Conservation (phyloP, 2,329 filamentous ascomycete species). For the Cercospora sp. region DNA sequence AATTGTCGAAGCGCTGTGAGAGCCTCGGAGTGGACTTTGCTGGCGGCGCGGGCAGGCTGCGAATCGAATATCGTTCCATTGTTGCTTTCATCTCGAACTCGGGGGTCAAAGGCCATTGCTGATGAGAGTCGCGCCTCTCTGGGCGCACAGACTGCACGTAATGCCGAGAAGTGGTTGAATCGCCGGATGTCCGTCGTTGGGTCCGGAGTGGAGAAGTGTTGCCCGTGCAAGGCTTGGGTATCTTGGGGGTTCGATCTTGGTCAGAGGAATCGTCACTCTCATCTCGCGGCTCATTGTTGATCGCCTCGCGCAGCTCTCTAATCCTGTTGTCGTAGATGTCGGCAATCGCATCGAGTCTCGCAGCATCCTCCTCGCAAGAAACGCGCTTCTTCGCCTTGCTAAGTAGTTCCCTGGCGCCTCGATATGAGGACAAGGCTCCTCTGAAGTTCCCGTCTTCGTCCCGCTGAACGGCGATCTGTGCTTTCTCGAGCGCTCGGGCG, state of each 20-base stretch:
- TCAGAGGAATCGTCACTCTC: conserved; percentile 1
- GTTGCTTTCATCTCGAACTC: conserved; percentile 9
- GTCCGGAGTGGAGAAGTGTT: background rate
- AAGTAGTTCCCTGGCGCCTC: conserved; percentile 9
- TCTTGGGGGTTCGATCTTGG: background rate
- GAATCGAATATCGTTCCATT: conserved; percentile 7
- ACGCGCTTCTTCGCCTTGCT: conserved; percentile 9
- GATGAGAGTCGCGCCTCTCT: conserved; percentile 6
- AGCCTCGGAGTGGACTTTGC: background rate
- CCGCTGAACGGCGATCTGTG: conserved; percentile 6
- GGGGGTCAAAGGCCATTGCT: conserved; percentile 6
- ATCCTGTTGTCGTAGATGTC: conserved; percentile 4
- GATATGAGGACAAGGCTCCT: conserved; percentile 11
- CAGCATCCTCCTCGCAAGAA: conserved; percentile 4
- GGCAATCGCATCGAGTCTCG: conserved; percentile 4
- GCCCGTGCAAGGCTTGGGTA: background rate
- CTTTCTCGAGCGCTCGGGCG: conserved; percentile 8
- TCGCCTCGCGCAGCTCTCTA: conserved; percentile 3
- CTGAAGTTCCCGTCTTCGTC: conserved; percentile 10
- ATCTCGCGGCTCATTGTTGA: conserved; percentile 13
- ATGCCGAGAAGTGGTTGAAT: background rate
- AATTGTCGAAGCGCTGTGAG: background rate
- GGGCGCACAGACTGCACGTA: background rate
- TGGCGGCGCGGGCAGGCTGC: background rate
- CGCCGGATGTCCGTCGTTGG: background rate